phyloP scores from a whole-genome alignment of 139 green algal species.

The Mychonastes homosphaera region DNA sequence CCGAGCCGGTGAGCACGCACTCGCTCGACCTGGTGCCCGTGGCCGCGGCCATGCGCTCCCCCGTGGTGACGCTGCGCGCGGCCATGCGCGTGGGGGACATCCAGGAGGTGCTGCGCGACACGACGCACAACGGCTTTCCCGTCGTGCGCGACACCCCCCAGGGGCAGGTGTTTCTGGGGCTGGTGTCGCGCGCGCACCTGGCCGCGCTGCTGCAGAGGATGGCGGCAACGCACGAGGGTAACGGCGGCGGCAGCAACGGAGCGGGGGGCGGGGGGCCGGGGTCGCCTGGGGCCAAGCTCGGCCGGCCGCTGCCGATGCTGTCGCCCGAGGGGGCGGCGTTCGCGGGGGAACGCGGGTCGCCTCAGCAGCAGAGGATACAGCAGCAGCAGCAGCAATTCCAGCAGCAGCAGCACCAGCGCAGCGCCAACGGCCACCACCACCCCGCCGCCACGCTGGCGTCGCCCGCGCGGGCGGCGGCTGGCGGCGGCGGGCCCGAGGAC shows the following conservation, averaged over 20 bases:
- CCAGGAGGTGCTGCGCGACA: constrained; percentile 17
- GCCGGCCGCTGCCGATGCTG: no score
- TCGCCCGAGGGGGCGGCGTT: no score
- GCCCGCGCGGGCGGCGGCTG: background rate
- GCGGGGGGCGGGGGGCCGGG: background rate
- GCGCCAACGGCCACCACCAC: constrained; percentile 1
- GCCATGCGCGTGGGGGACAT: constrained; percentile 10
- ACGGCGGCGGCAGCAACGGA: constrained; percentile 1
- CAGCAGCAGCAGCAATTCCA: background rate
- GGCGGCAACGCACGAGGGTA: constrained; percentile 9
- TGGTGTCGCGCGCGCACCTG: constrained; percentile 65
- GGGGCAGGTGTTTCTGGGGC: constrained; percentile 57
- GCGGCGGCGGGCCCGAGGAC: constrained; percentile 19
- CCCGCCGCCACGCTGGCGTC: no score
- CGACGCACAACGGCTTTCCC: constrained; percentile 24
- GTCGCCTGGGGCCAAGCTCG: no score
- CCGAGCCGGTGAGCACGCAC: constrained; percentile 32
- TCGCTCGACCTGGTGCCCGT: constrained; percentile 55
- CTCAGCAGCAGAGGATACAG: background rate
- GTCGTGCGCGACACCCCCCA: constrained; percentile 13
- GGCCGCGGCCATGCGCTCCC: constrained; percentile 33
- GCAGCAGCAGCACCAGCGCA: constrained; percentile 12
- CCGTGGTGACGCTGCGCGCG: constrained; percentile 5
- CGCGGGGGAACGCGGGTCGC: no score
- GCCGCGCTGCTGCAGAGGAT: constrained; percentile 58